A percentile compares a stretch with the other conserved stretches of the same genome.
Conservation (phyloP, 352 stramenopile genomes). For the Globisporangium spiculum region DNA sequence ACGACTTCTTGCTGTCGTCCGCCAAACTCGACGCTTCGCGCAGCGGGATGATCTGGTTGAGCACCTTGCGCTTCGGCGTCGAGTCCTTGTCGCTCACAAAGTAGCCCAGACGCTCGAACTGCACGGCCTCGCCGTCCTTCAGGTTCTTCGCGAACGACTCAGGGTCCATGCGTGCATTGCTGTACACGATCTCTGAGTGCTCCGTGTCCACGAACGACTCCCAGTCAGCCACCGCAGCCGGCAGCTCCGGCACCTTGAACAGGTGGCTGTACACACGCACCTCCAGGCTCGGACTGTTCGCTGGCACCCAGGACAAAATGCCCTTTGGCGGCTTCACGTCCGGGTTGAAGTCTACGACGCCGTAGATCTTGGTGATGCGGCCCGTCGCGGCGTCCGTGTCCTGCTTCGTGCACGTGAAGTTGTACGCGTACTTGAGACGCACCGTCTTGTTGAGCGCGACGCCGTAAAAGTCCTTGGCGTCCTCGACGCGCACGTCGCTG, state of each 20-base stretch:
- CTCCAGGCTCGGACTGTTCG: slow-evolving; percentile 76
- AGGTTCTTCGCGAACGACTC: slow-evolving; percentile 57
- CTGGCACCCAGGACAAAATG: slow-evolving; percentile 96
- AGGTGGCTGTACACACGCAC: slow-evolving; percentile 97
- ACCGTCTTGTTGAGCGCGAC: slow-evolving; percentile 95
- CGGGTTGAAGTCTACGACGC: slow-evolving; percentile 65
- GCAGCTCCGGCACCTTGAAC: slow-evolving; percentile 91
- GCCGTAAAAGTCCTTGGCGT: slow-evolving; percentile 92
- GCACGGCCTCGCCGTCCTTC: slow-evolving; percentile 71
- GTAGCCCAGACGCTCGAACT: slow-evolving; percentile 98
- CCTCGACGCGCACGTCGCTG: slow-evolving; percentile 59
- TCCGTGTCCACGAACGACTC: slow-evolving; percentile 82
- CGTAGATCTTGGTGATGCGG: slow-evolving; percentile 57
- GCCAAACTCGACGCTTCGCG: slow-evolving; percentile 71
- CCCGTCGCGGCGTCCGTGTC: slow-evolving; percentile 56
- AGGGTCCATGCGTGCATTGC: slow-evolving; percentile 88
- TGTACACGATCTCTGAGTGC: slow-evolving; percentile 80
- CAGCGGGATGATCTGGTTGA: slow-evolving; percentile 97
- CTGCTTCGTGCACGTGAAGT: slow-evolving; percentile 91
- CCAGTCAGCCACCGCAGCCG: slow-evolving; percentile 65
- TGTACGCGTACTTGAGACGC: slow-evolving; percentile 95
- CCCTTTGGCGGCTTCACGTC: slow-evolving; percentile 90
- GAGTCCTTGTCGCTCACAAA: slow-evolving; percentile 97
- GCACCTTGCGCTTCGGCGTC: slow-evolving; percentile 87
- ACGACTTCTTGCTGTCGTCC: slow-evolving; percentile 46